Percentiles rank a stretch among this genome's conserved stretches.
These are phyloP conservation scores for Scenedesmus sp. DNA, from an alignment of 163 green algal genomes.

Conservation along the genomic window DNA sequence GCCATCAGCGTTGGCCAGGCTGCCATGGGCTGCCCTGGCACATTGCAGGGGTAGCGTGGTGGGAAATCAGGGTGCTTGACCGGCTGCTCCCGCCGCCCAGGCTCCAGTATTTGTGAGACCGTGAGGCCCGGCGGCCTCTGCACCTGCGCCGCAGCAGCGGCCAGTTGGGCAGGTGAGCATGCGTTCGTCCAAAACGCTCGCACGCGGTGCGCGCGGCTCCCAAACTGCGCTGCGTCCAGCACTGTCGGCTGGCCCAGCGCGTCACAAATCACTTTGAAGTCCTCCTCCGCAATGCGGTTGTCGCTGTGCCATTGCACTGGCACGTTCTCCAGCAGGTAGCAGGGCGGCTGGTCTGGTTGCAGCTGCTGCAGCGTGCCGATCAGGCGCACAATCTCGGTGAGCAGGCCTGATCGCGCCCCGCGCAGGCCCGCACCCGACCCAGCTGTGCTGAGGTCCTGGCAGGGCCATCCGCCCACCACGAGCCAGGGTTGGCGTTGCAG, in stretches of 20 bases:
- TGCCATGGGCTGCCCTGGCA: background rate
- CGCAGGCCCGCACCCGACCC: background rate
- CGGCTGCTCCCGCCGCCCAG: background rate
- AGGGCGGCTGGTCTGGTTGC: background rate
- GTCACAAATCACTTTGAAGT: background rate
- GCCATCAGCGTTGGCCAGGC: slow-evolving; percentile 30
- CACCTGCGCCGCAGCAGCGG: background rate
- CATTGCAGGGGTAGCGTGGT: background rate
- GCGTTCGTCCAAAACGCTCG: slow-evolving; percentile 23
- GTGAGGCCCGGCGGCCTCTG: background rate
- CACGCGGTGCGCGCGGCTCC: slow-evolving; percentile 15
- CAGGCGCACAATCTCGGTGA: slow-evolving; percentile 3
- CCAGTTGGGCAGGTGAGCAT: background rate
- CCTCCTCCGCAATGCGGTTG: background rate
- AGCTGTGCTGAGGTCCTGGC: slow-evolving; percentile 16
- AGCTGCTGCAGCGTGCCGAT: slow-evolving; percentile 22
- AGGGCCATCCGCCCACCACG: slow-evolving; percentile 27
- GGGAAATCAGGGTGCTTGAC: background rate
- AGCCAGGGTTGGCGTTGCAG: slow-evolving; percentile 3
- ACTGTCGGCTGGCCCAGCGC: background rate
- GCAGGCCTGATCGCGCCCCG: background rate
- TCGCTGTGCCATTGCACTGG: slow-evolving; percentile 7
- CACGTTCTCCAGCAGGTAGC: slow-evolving; percentile 17
- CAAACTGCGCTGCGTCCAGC: slow-evolving; percentile 31
- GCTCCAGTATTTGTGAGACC: background rate